phyloP scores from a whole-genome alignment of 768 basidiomycete species.

The Termitomyces sp. region DNA sequence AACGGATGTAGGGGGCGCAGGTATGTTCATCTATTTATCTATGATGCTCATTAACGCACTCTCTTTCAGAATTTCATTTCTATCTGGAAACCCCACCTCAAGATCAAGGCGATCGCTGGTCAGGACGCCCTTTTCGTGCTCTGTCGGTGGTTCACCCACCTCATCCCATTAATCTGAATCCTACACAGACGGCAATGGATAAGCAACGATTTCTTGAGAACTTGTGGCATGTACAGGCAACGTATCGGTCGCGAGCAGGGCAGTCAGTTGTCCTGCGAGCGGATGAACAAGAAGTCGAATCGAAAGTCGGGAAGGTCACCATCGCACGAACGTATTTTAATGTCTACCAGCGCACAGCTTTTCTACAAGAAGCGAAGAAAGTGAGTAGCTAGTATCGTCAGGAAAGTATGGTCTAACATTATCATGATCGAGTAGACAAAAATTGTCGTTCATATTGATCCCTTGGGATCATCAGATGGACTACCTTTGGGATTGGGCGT shows the following conservation, averaged over 20 bases:
- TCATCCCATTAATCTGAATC: slow-evolving; percentile 60
- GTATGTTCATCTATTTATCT: slow-evolving; percentile 38
- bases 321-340: slow-evolving; percentile 85
- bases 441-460: slow-evolving; percentile 84
- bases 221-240: slow-evolving; percentile 85
- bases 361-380: slow-evolving; percentile 77
- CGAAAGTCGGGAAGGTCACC: slow-evolving; percentile 54
- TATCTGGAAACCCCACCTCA: slow-evolving; percentile 80
- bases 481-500: slow-evolving; percentile 69
- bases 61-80: slow-evolving; percentile 71
- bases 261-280: slow-evolving; percentile 71
- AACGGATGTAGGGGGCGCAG: slow-evolving; percentile 81
- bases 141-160: slow-evolving; percentile 78
- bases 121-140: slow-evolving; percentile 79
- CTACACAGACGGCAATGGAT: slow-evolving; percentile 56
- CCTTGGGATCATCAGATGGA: slow-evolving; percentile 67
- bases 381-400: slow-evolving; percentile 32
- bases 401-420: background rate
- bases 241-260: slow-evolving; percentile 66
- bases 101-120: slow-evolving; percentile 86
- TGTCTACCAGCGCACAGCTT: slow-evolving; percentile 79
- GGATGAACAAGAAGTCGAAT: slow-evolving; percentile 76
- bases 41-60: background rate
- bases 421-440: slow-evolving; percentile 58
- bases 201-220: slow-evolving; percentile 86